These are phyloP conservation scores for Fusarium transvaalense DNA, from an alignment of 2,329 filamentous ascomycete genomes.

Conservation along the genomic window DNA sequence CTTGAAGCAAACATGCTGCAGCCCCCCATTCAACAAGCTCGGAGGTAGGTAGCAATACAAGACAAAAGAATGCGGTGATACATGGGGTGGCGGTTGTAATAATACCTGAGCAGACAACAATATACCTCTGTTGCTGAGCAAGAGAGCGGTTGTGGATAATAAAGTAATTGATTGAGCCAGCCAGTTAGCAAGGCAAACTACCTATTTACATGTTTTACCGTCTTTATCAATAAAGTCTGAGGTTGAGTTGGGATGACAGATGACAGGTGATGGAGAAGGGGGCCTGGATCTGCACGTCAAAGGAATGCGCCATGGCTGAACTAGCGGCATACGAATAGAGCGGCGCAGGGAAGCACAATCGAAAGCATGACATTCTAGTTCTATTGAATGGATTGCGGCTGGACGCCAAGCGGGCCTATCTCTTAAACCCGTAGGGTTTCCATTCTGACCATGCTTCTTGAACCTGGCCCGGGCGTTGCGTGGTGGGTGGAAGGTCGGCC, in stretches of 20 bases:
- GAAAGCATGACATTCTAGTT: constrained; percentile 37
- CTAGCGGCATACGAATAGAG: constrained; percentile 44
- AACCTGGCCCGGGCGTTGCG: constrained; percentile 36
- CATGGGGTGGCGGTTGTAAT: constrained; percentile 2
- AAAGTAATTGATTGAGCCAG: neutral
- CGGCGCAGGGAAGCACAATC: constrained; percentile 37
- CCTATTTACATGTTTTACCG: neutral
- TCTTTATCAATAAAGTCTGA: neutral
- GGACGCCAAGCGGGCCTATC: constrained; percentile 40
- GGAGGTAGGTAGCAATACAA: constrained; percentile 2
- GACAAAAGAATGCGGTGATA: constrained; percentile 3
- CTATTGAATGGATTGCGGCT: constrained; percentile 41
- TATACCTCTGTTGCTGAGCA: constrained; percentile 2
- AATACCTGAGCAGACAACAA: constrained; percentile 6
- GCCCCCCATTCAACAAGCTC: constrained; percentile 9
- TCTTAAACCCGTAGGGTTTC: constrained; percentile 30
- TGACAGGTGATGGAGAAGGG: constrained; percentile 9
- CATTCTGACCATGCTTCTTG: constrained; percentile 36
- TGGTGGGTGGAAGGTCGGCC: constrained; percentile 30
- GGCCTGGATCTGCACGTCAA: constrained; percentile 34
- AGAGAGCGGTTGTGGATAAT: constrained; percentile 8
- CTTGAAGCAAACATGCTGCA: constrained; percentile 35
- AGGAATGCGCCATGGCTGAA: constrained; percentile 47
- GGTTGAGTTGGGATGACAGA: constrained; percentile 33
- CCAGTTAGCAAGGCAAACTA: neutral